A percentile compares a stretch with the other conserved stretches of the same genome.
Conservation (phyloP, 208 protist genomes). For the Leptomonas pyrrhocoris region DNA sequence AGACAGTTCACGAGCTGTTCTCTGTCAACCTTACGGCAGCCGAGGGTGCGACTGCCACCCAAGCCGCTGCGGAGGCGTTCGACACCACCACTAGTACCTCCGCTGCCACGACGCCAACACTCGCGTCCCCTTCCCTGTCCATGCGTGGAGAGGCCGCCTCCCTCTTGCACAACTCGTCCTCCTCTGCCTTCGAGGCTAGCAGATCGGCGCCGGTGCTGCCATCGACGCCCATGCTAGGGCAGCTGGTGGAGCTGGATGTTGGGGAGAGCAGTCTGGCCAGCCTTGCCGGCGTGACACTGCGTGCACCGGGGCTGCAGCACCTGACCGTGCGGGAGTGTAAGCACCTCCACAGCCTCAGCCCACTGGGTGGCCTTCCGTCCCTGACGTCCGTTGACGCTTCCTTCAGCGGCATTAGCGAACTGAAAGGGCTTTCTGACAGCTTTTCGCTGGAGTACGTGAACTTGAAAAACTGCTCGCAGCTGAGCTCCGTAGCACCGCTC, state of each 20-base stretch:
- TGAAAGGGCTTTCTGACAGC: constrained; percentile 23
- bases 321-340: constrained; percentile 24
- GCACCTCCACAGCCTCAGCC: constrained; percentile 27
- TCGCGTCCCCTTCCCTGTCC: not conserved
- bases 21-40: too few species aligned
- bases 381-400: constrained; percentile 23
- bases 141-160: not conserved
- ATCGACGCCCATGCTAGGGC: not conserved
- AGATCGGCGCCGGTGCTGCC: not conserved
- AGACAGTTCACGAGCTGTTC: constrained; percentile 19
- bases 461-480: constrained; percentile 23
- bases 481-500: constrained; percentile 29
- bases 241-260: constrained; percentile 28
- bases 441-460: constrained; percentile 26
- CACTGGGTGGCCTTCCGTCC: constrained; percentile 13
- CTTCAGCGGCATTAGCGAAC: constrained; percentile 19
- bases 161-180: not conserved
- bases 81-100: not conserved
- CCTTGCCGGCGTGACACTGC: constrained; percentile 6
- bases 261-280: constrained; percentile 23
- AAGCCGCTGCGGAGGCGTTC: too few species aligned
- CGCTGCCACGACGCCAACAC: not conserved
- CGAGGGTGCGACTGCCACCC: too few species aligned
- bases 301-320: constrained; percentile 27
- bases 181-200: not conserved